Evolutionary conservation across 169 alveolate genomes (phyloP), one percentile per base, ranked within the genome.

Genomic region (Plasmodium ovale): DNA sequence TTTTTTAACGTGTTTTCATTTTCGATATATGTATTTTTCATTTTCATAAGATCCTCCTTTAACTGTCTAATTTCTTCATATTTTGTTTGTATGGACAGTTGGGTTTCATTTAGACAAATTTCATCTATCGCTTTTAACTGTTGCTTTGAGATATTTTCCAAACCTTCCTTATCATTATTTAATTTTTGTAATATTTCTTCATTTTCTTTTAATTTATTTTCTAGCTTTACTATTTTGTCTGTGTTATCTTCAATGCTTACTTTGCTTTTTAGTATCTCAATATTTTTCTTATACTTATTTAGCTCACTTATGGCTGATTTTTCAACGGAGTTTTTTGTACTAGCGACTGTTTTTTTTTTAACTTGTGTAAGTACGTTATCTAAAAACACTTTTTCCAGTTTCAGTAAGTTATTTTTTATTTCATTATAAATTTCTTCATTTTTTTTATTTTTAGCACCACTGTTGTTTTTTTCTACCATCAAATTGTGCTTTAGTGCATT

Each of bases 91-190:
- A 74, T 74, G 12, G 88, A 74, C 53, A 74, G 35, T 74, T 74
- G 88, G 7, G 74, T 74, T 74, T 74, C 88, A 39, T 74, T 74
- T 60, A 74, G 65, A 53, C 88, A 74, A 23, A 74, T 74, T 60
- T 74, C 88, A 74, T 74, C 88, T 29, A 74, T 60, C 9, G 88
- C 88, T 74, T 74, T 74, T 62, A 74, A 51, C 23, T 74, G 88
- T 39, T 74, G 88, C 54, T 44, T 74, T 16, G 88, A 74, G 25
- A 74, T 60, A 25, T 74, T 74, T 37, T 74, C 88, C 16, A 74
- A 39, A 54, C 59, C 88, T 54, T 74, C 88, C 54, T 74, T 74
- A 23, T 74, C 77, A 74, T 74, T 74, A 60, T 60, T 74, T 53
- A 74, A 31, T 74, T 74, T 74, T 74, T 60, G 88, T 74, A 74